These are phyloP conservation scores for Pichia cabralensis DNA, from an alignment of 805 yeast species.

Conservation along the genomic window DNA sequence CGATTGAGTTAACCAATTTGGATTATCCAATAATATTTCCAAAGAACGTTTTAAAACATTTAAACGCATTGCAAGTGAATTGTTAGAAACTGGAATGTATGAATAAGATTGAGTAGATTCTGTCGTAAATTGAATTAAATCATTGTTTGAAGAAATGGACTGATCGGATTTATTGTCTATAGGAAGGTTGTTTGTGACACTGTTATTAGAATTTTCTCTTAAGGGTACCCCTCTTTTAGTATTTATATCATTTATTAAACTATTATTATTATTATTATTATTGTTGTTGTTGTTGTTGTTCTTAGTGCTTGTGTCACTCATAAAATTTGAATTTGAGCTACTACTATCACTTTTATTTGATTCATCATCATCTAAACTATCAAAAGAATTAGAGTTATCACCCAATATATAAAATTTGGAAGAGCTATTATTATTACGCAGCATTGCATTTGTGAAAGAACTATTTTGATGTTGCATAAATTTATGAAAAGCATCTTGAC, in stretches of 20 bases:
- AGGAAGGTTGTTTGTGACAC: background rate
- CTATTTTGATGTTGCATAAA: slow-evolving; percentile 5
- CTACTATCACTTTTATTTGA: background rate
- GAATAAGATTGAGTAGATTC: slow-evolving; percentile 81
- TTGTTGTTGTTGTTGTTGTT: background rate
- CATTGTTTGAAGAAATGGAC: no score
- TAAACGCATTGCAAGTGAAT: slow-evolving; percentile 65
- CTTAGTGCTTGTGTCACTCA: no score
- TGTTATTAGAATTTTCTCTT: no score
- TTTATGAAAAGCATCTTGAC: slow-evolving; percentile 5
- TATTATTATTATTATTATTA: background rate
- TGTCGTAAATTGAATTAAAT: slow-evolving; percentile 47
- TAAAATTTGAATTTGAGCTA: no score
- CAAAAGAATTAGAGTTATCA: slow-evolving; percentile 9
- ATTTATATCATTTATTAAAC: background rate
- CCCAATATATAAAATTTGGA: slow-evolving; percentile 10
- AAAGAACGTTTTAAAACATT: slow-evolving; percentile 68
- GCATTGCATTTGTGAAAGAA: slow-evolving; percentile 4
- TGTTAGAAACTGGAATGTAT: slow-evolving; percentile 73
- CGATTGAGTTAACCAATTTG: slow-evolving; percentile 30
- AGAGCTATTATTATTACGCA: slow-evolving; percentile 1
- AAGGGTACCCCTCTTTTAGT: background rate
- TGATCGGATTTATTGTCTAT: background rate
- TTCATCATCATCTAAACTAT: slow-evolving; percentile 2
- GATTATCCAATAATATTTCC: slow-evolving; percentile 61